A percentile compares a stretch with the other conserved stretches of the same genome.
Evolutionary conservation across 306 rosid species (phyloP).

Genomic region (Parietaria judaica): DNA sequence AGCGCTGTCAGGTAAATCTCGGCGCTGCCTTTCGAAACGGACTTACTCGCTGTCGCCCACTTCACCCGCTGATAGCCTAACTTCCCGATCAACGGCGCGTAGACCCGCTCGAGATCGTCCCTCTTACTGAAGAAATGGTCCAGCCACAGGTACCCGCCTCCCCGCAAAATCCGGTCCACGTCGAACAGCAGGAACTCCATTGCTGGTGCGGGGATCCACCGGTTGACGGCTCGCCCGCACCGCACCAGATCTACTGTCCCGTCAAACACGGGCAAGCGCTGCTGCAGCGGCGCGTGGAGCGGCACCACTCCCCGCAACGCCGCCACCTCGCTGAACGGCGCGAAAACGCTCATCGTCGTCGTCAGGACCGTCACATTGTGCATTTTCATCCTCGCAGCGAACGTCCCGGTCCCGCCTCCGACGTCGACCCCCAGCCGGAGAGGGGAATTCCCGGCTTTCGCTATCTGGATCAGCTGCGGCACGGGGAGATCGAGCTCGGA

Average conservation of each 20-base stretch:
- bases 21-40: conserved; percentile 59
- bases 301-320: conserved; percentile 83
- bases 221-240: conserved; percentile 83
- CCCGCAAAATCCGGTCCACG: conserved; percentile 72
- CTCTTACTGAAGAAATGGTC: conserved; percentile 82
- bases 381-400: conserved; percentile 76
- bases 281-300: conserved; percentile 86
- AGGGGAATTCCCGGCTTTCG: conserved; percentile 44
- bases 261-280: conserved; percentile 75
- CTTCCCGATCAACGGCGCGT: conserved; percentile 67
- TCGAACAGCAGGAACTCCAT: conserved; percentile 81
- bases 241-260: conserved; percentile 84
- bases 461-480: conserved; percentile 63
- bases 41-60: conserved; percentile 75
- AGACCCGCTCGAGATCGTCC: conserved; percentile 66
- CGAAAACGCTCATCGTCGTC: conserved; percentile 71
- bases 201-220: conserved; percentile 78
- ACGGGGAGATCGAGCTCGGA: conserved; percentile 82
- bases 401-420: conserved; percentile 84
- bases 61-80: conserved; percentile 85
- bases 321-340: conserved; percentile 71
- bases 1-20: conserved; percentile 84
- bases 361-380: conserved; percentile 72
- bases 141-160: conserved; percentile 88
- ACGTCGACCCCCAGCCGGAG: conserved; percentile 74